Conservation (phyloP, 495 filamentous ascomycete species). For the Xylaria longipes region DNA sequence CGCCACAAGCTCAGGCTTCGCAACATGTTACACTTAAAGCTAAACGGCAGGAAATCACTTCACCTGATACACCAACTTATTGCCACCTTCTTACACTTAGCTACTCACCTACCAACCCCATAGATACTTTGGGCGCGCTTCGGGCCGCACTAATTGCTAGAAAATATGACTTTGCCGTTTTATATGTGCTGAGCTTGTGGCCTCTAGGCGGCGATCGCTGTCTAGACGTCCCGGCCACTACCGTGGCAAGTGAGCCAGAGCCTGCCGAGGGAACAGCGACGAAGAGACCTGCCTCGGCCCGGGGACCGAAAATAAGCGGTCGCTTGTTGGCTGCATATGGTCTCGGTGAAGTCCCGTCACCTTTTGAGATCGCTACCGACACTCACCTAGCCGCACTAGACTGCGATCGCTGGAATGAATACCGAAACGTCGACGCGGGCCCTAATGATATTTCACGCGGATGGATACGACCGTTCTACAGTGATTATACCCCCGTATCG, state of each 20-base stretch:
- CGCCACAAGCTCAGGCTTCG: neutral
- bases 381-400: constrained; percentile 44
- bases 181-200: constrained; percentile 28
- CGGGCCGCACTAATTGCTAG: constrained; percentile 20
- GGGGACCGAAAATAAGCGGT: constrained; percentile 33
- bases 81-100: constrained; percentile 13
- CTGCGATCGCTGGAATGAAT: constrained; percentile 46
- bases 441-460: constrained; percentile 42
- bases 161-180: constrained; percentile 27
- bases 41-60: constrained; percentile 10
- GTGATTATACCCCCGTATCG: constrained; percentile 29
- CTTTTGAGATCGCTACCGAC: constrained; percentile 46
- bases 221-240: neutral
- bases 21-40: neutral
- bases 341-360: constrained; percentile 38
- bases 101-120: constrained; percentile 13
- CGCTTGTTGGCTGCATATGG: constrained; percentile 50
- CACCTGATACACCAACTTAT: constrained; percentile 5
- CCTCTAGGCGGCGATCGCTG: constrained; percentile 1
- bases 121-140: constrained; percentile 21
- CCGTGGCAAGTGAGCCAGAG: neutral
- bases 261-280: neutral
- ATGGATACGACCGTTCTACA: constrained; percentile 48
- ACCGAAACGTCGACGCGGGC: constrained; percentile 36
- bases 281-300: neutral